Base-by-base conservation (phyloP, 306 rosid species). In the Urtica urens region DNA sequence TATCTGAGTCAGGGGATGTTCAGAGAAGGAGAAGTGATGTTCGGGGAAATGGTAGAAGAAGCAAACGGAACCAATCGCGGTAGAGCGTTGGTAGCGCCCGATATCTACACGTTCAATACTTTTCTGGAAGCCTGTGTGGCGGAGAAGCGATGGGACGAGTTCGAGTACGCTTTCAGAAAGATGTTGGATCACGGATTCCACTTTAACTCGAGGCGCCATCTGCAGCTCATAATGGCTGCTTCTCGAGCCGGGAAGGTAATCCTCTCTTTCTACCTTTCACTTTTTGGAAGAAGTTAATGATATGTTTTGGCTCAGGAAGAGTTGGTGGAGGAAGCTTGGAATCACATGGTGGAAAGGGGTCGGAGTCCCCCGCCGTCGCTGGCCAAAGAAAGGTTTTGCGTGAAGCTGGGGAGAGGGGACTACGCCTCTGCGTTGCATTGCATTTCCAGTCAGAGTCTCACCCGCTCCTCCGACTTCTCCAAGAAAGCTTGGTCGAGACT, bases 161-260 rank as follows among this genome's bases (percentile, higher is more conserved):
- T 88, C 58, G 67, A 66, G 46, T 31, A 37, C 47, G 61, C 77
- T 52, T 88, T 74, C 64, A 62, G 54, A 58, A 72, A 51, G 69
- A 81, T 88, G 97, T 38, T 88, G 49, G 61, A 46, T 58, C 74
- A 70, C 59, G 95, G 86, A 20, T 72, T 44, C 61, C 76, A 74
- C 73, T 88, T 88, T 77, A 81, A 88, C 68, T 60, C 83, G 23
- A 88, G 78, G 69, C 97, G 95, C 14, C 95, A 88, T 72, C 90
- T 84, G 67, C 81, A 70, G 62, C 72, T 88, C 83, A 49, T 83
- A 70, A 29, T 84, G 65, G 74, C 68, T 34, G 95, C 93, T 68
- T 73, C 76, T 10, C 68, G 76, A 67, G 84, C 82, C 28, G 90
- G 90, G 69, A 81, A 70, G 97, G 97, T 88, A 56, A 40, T n/a